phyloP scores from a whole-genome alignment of 1,139 yeast species.

The Geotrichum aggregatum region DNA sequence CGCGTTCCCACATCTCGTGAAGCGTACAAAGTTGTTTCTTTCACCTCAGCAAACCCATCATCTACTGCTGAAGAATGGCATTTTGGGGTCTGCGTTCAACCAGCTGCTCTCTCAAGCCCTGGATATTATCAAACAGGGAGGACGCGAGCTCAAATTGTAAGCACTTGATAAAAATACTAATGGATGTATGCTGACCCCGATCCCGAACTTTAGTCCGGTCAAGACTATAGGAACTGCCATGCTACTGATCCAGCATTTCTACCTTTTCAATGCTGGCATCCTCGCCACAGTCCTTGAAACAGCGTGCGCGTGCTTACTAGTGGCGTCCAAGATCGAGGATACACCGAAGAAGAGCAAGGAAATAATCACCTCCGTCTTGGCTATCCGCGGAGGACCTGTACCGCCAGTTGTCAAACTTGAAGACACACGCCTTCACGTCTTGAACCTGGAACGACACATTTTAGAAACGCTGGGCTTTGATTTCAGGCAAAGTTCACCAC shows the following conservation, averaged over 20 bases:
- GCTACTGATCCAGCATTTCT: constrained; percentile 32
- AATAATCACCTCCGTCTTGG: constrained; percentile 34
- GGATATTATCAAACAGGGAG: not conserved
- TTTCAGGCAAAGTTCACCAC: constrained; percentile 61
- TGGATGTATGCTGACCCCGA: no score
- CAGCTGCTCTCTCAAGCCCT: constrained; percentile 1
- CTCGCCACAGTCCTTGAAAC: constrained; percentile 37
- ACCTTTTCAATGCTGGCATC: constrained; percentile 25
- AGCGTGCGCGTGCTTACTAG: constrained; percentile 68
- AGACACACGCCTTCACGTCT: constrained; percentile 12
- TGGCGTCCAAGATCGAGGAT: constrained; percentile 83
- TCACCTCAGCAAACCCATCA: constrained; percentile 4
- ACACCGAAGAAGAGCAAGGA: constrained; percentile 77
- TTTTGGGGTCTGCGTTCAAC: not conserved
- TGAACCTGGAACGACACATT: constrained; percentile 57
- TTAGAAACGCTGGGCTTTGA: constrained; percentile 74
- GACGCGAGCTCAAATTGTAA: constrained; percentile 26
- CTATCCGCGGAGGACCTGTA: not conserved
- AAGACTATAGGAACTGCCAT: constrained; percentile 36
- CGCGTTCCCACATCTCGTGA: constrained; percentile 8
- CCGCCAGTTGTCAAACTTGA: constrained; percentile 5
- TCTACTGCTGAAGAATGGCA: constrained; percentile 4
- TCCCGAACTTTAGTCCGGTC: constrained; percentile 35
- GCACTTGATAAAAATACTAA: no score
- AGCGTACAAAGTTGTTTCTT: constrained; percentile 12